Evolutionary conservation across 2,329 filamentous ascomycete species (phyloP).

Genomic region (Ophiostoma himal-ulmi): DNA sequence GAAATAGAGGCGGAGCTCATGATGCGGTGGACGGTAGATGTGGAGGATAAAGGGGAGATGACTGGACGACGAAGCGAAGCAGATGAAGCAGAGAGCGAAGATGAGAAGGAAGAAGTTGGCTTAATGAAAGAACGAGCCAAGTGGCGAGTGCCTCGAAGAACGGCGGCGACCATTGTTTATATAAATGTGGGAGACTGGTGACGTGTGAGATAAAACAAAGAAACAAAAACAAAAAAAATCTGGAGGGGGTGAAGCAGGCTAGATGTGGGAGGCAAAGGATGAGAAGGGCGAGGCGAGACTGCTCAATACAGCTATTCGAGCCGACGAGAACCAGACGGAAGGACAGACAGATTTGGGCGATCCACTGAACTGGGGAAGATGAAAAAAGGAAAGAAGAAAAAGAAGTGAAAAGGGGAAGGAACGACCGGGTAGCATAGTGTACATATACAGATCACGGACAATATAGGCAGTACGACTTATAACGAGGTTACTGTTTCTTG

Average conservation of each 20-base stretch:
- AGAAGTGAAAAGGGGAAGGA: not conserved
- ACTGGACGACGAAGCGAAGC: slow-evolving; percentile 7
- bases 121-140: slow-evolving; percentile 20
- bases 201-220: not conserved
- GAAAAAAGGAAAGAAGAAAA: slow-evolving; percentile 1
- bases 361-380: slow-evolving; percentile 14
- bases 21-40: slow-evolving; percentile 14
- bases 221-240: not conserved
- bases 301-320: slow-evolving; percentile 23
- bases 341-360: not conserved
- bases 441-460: not conserved
- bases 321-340: slow-evolving; percentile 14
- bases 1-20: slow-evolving; percentile 24
- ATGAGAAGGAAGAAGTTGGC: not conserved
- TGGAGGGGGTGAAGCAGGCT: not conserved
- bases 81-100: slow-evolving; percentile 6
- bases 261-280: slow-evolving; percentile 12
- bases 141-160: slow-evolving; percentile 20
- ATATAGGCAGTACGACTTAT: not conserved
- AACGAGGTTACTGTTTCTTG: not conserved
- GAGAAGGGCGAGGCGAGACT: not conserved
- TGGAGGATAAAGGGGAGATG: slow-evolving; percentile 9
- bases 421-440: not conserved
- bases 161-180: slow-evolving; percentile 24
- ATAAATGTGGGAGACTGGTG: slow-evolving; percentile 1